Conservation (phyloP, 805 yeast species). For the Metschnikowia chrysomelidarum region DNA sequence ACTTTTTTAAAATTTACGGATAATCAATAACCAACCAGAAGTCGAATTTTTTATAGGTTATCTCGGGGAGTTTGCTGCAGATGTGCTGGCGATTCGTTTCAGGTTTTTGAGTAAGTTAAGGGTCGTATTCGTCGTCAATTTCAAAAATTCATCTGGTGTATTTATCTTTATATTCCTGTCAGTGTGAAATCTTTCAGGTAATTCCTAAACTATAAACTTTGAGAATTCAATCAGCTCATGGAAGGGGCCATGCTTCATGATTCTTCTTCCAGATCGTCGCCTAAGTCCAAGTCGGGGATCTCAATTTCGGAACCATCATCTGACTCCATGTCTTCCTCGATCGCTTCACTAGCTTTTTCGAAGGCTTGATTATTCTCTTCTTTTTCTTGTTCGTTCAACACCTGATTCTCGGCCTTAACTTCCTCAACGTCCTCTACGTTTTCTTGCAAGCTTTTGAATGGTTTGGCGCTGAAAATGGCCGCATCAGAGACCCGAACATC, state of each 20-base stretch:
- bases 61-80: no score
- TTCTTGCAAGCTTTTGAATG: slow-evolving; percentile 3
- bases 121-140: no score
- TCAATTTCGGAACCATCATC: slow-evolving; percentile 47
- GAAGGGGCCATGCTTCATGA: no score
- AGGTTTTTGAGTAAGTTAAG: no score
- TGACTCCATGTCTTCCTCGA: slow-evolving; percentile 12
- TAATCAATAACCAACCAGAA: no score
- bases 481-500: background rate
- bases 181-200: background rate
- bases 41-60: no score
- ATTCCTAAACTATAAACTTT: no score
- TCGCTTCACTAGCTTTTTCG: background rate
- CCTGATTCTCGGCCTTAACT: slow-evolving; percentile 8
- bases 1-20: background rate
- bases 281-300: slow-evolving; percentile 47
- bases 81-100: no score
- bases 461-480: slow-evolving; percentile 8
- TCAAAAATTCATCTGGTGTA: slow-evolving; percentile 1
- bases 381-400: slow-evolving; percentile 4
- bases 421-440: slow-evolving; percentile 5
- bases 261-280: slow-evolving; percentile 44
- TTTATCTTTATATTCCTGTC: background rate
- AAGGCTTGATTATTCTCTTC: slow-evolving; percentile 3
- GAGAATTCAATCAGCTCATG: background rate